Evolutionary conservation across 257 asterid species (phyloP), one percentile per base, ranked within the genome.

Genomic region (Lycium ferocissimum): DNA sequence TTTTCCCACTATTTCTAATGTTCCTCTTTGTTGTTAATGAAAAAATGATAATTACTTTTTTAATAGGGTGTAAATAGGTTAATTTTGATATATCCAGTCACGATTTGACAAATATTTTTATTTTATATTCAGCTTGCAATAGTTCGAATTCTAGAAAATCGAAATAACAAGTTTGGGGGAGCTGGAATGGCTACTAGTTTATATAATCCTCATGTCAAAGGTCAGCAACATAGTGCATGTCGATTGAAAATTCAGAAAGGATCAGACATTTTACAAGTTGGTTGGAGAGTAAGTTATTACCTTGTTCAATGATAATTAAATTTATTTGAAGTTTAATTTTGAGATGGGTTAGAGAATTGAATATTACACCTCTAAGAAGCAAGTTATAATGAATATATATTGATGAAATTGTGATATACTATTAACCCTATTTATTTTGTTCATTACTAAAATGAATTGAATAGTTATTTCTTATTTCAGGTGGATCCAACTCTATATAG

Each of bases 261-360:
- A 38, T 70, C 14, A 7, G 79, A 70, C 1, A 10, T 38, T 4
- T 8, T 70, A 70, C 56, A 71, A 71, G 79, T 40, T 71, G 80
- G 80, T 45, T 73, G 59, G 59, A 73, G 80, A 73, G 80, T 73
- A 73, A 73, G 59, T 45, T 45, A 26, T 69, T 10, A n/a, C 0
- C 35, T 3, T 5, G 2, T 45, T 72, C 9, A 43, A 18, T 72
- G 15, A 9, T 72, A 9, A 45, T 70, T 9, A 17, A 40, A 40
- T 40, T 2, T 40, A 0, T 40, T 40, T 40, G 45, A 5, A 2
- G 45, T 40, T 40, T 40, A 2, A 40, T 40, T 40, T 40, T 40
- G 2, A 5, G 45, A 40, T 40, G 17, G 18, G 18, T 53, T 3
- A 53, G 57, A 53, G 14, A 13, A 18, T n/a, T 61, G 35, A 61